Evolutionary conservation across 2,329 filamentous ascomycete genomes (phyloP), one percentile per base, ranked within the genome.

Genomic region (Calcarisporium arbuscula): DNA sequence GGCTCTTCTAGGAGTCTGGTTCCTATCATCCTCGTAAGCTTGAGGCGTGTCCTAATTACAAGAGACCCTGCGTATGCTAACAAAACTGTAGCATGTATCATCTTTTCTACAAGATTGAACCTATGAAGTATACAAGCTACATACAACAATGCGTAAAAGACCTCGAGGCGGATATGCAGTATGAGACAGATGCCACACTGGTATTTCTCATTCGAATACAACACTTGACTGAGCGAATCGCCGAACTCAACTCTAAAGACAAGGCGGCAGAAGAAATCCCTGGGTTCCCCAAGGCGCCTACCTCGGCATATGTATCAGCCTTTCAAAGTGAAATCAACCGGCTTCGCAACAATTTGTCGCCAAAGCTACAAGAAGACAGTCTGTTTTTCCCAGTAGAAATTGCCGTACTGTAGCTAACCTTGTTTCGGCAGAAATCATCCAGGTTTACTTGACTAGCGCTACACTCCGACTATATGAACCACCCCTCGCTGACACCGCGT

Each of bases 1-100:
- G n/a, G 60, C 65, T 0, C 55, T 75, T 1, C 54, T 73, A 1
- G 73, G 69, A 0, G 65, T 70, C 2, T 77, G 72, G 65, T 76
- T 73, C 39, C 41, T 77, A 19, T 66, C 60, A 11, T 74, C 70
- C 8, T 61, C 64, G 72, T 76, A 54, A 47, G 67, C 54, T 10
- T n/a, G n/a, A n/a, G n/a, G n/a, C n/a, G n/a, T n/a, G n/a, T n/a
- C n/a, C n/a, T n/a, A n/a, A n/a, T n/a, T n/a, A n/a, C n/a, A n/a
- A n/a, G n/a, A n/a, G n/a, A n/a, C n/a, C n/a, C n/a, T n/a, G n/a
- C n/a, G n/a, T n/a, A n/a, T n/a, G n/a, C n/a, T n/a, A n/a, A n/a
- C n/a, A 16, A 7, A 12, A 16, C 7, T n/a, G 11, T 9, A 8
- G 4, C 11, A 3, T 5, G 10, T 7, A n/a, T n/a, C n/a, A n/a